phyloP scores from a whole-genome alignment of 176 grass and related monocot species.

The Oryza longistaminata region DNA sequence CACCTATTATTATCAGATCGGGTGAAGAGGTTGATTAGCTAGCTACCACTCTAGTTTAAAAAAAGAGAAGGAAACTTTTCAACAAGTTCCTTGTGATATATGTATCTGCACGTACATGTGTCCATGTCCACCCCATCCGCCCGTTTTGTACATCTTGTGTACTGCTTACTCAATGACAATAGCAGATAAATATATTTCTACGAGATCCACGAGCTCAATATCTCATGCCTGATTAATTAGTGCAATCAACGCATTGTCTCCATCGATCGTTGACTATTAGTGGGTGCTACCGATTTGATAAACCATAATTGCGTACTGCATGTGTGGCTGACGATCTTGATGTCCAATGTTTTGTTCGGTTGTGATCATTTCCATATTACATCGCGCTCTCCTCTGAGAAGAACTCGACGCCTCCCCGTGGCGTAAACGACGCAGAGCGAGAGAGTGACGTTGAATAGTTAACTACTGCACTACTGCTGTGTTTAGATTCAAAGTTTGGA shows the following conservation, averaged over 20 bases:
- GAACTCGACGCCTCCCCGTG: too few relatives aligned
- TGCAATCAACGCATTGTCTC: neutral
- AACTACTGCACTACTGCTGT: neutral
- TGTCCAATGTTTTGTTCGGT: neutral
- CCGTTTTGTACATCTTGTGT: neutral
- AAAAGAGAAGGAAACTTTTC: neutral
- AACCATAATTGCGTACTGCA: neutral
- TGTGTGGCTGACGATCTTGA: neutral
- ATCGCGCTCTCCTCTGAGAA: neutral
- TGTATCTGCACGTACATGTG: neutral
- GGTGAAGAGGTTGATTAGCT: slow-evolving; percentile 1
- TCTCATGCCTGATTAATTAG: neutral
- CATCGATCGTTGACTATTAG: neutral
- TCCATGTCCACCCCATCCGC: neutral
- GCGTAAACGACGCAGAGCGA: neutral
- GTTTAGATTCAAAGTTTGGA: too few relatives aligned
- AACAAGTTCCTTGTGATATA: neutral
- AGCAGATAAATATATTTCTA: neutral
- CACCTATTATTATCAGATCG: neutral
- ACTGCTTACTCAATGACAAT: neutral
- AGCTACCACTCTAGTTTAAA: neutral
- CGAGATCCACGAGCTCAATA: neutral
- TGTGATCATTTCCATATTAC: neutral
- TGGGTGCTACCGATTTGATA: neutral
- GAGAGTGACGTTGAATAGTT: neutral